Evolutionary conservation across 129 eudicot genomes (phyloP).

Genomic region (Helichrysum umbraculigerum): DNA sequence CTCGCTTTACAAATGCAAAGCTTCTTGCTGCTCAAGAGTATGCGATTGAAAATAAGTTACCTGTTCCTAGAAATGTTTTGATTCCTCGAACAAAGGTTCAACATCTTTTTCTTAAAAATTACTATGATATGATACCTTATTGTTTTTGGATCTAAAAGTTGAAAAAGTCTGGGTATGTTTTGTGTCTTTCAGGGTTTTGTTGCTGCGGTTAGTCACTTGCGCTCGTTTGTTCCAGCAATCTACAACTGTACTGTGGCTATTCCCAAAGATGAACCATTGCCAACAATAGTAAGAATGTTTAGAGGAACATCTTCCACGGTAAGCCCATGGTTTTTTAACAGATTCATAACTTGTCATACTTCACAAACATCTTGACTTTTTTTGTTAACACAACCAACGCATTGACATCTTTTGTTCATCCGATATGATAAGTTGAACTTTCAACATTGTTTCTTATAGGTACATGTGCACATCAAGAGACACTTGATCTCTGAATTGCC

Average conservation of each 20-base stretch:
- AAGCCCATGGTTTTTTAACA: conserved; percentile 24
- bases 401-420: background rate
- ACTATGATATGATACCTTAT: background rate
- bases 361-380: too few species aligned
- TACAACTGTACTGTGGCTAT: conserved; percentile 60
- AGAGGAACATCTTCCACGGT: conserved; percentile 69
- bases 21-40: conserved; percentile 66
- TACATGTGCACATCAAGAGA: conserved; percentile 74
- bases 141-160: background rate
- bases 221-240: conserved; percentile 71
- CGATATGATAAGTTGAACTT: background rate
- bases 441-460: conserved; percentile 40
- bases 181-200: conserved; percentile 59
- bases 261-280: conserved; percentile 55
- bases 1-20: conserved; percentile 77
- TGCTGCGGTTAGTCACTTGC: conserved; percentile 56
- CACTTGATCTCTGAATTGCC: conserved; percentile 72
- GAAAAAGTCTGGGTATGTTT: too few species aligned
- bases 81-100: conserved; percentile 75
- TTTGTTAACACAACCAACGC: too few species aligned
- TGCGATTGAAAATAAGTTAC: conserved; percentile 58
- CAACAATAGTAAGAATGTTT: conserved; percentile 58
- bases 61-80: conserved; percentile 65
- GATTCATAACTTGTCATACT: background rate
- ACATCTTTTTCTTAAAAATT: background rate